A percentile compares a stretch with the other conserved stretches of the same genome.
phyloP scores from a whole-genome alignment of 2,329 filamentous ascomycete genomes.

The Periconia sp. region DNA sequence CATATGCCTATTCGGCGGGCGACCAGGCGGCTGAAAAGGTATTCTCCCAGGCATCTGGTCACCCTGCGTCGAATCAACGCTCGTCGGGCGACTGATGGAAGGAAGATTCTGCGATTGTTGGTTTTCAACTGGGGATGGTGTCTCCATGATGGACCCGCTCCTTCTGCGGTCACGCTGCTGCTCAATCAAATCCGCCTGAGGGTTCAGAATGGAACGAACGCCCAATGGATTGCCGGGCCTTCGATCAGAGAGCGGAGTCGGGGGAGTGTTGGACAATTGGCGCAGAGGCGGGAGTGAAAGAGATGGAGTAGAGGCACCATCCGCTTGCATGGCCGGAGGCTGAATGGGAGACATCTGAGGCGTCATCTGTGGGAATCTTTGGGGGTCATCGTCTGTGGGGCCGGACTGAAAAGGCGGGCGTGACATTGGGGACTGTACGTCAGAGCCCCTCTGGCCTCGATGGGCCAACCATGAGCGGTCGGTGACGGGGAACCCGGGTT shows the following conservation, averaged over 20 bases:
- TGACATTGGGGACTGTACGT: constrained; percentile 39
- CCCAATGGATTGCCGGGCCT: constrained; percentile 46
- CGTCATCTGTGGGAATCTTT: constrained; percentile 22
- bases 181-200: constrained; percentile 43
- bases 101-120: constrained; percentile 41
- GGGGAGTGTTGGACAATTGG: constrained; percentile 42
- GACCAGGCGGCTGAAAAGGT: constrained; percentile 32
- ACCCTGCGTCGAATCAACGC: constrained; percentile 39
- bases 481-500: constrained; percentile 12
- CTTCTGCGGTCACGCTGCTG: constrained; percentile 43
- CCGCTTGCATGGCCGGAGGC: constrained; percentile 21
- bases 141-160: constrained; percentile 53
- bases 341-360: constrained; percentile 37
- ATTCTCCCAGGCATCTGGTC: constrained; percentile 28
- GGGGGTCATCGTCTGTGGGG: constrained; percentile 14
- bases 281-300: constrained; percentile 42
- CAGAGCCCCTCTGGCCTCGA: constrained; percentile 38
- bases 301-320: no score
- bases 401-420: constrained; percentile 26
- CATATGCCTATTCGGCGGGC: constrained; percentile 53
- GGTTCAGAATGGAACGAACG: constrained; percentile 56
- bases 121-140: constrained; percentile 45
- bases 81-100: constrained; percentile 43
- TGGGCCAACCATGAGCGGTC: constrained; percentile 45
- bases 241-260: constrained; percentile 36